Conservation (phyloP, 345 rosid species). For the Orychophragmus violaceus region DNA sequence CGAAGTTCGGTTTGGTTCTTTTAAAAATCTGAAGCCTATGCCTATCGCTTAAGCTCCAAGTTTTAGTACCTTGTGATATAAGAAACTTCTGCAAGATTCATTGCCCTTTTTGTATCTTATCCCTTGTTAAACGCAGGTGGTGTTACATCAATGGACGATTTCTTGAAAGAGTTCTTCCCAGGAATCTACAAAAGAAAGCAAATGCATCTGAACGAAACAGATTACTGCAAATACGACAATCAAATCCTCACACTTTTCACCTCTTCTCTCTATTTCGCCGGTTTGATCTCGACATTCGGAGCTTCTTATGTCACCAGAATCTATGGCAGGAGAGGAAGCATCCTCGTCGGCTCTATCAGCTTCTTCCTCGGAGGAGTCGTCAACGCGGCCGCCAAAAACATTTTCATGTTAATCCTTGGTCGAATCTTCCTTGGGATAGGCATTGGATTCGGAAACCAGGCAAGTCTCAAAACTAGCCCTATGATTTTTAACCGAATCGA, state of each 20-base stretch:
- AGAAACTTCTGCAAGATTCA: not conserved
- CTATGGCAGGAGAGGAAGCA: constrained; percentile 65
- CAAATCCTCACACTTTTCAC: constrained; percentile 82
- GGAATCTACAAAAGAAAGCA: constrained; percentile 63
- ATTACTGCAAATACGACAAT: constrained; percentile 86
- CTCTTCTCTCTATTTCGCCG: constrained; percentile 79
- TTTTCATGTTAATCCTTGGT: constrained; percentile 63
- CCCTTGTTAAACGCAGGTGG: constrained; percentile 49
- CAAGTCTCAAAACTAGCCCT: constrained; percentile 21
- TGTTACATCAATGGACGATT: constrained; percentile 97
- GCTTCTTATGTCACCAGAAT: constrained; percentile 69
- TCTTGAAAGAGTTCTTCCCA: constrained; percentile 76
- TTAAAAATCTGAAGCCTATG: too few species aligned
- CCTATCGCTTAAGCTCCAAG: not conserved
- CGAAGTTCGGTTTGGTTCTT: not conserved
- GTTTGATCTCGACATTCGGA: constrained; percentile 66
- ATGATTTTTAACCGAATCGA: too few species aligned
- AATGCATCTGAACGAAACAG: constrained; percentile 59
- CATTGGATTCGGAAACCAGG: constrained; percentile 91
- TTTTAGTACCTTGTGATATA: not conserved
- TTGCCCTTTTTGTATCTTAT: not conserved
- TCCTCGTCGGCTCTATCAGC: constrained; percentile 63
- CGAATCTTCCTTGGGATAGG: constrained; percentile 68
- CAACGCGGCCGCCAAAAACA: constrained; percentile 63
- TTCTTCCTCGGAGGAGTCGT: constrained; percentile 72